Base-by-base conservation (phyloP, 768 basidiomycete genomes). In the Kwoniella bestiolae region DNA sequence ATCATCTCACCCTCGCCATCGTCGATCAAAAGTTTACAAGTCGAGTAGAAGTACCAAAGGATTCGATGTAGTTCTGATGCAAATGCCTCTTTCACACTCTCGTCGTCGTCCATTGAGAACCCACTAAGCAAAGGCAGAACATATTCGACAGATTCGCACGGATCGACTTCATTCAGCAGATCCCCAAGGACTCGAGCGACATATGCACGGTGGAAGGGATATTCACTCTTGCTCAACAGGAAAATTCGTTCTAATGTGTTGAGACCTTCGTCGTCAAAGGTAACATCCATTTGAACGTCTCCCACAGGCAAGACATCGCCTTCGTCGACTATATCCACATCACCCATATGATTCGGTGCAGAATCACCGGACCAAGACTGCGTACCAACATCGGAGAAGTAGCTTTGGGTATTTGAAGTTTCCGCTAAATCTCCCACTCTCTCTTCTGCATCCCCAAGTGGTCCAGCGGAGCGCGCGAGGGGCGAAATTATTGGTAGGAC, bases 171-270 rank as follows among this genome's bases (percentile, higher is more conserved):
- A 18, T 81, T 77, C 34, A 97, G 86, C 81, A 90, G 88, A 2
- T 87, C 84, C n/a, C 90, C 89, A 35, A 97, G 86, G 38, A 90
- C 87, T 73, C 90, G 89, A 0, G 90, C 87, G 76, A 98, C 94
- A 83, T 89, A 95, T 44, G 91, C 86, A 41, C 85, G 82, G 74
- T 88, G 87, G 65, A 87, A 86, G 32, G 83, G 81, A 51, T 88
- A 87, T 67, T 87, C 87, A 82, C 91, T 92, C 67, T 89, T 85
- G 66, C 90, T 89, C 73, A 92, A 91, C 56, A 96, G 86, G 82
- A 93, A 96, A 66, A 95, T 94, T 76, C 90, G 89, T 82, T 97
- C 94, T 52, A 97, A 86, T 23, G 91, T 86, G 79, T 83, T 91
- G 66, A 94, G 85, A 59, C 87, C 87, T 68, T 92, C 91, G 70